Base-by-base conservation (phyloP, 306 rosid genomes). In the Sophora flavescens region DNA sequence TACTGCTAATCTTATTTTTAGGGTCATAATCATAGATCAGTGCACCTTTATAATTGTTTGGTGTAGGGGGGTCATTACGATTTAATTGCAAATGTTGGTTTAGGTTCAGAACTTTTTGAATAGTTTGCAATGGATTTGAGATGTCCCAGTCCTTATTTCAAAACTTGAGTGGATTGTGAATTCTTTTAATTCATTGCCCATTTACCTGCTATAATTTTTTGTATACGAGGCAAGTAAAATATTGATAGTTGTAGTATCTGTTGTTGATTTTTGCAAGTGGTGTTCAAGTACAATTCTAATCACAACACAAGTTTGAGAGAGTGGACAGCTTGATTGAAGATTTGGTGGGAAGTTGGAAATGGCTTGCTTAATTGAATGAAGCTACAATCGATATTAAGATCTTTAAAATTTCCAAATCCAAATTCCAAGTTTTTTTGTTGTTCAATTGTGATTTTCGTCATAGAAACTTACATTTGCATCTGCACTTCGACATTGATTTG, bases 31-130 rank as follows among this genome's bases (percentile, higher is more conserved):
- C 16, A 47, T 18, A 12, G 28, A 8, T 30, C 41, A 4, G 14
- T 3, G 26, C 15, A 32, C 73, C 56, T 38, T 28, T 58, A 16
- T 22, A 36, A 10, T 41, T 56, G 54, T 56, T 54, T 22, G 13
- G 30, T 36, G 7, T 30, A 16, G 72, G 22, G 54, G 39, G 1
- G 12, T 17, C 11, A 4, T 53, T 39, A 11, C 14, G 8, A 45
- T 68, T 62, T 58, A 36, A 16, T 57, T 59, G 28, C 65, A 36
- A 53, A 17, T 26, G 33, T 16, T 47, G 42, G 36, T 63, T 57
- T 56, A 17, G 8, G 13, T 12, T 52, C 16, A 12, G 5, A 68
- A 67, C 60, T 63, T 36, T 8, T 61, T 14, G 5, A 12, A 8
- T 47, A 6, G 7, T 17, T 36, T 63, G 64, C 3, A 14, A 44